Conservation (phyloP, 23 red algal species). For the Cyanidium caldarium region DNA sequence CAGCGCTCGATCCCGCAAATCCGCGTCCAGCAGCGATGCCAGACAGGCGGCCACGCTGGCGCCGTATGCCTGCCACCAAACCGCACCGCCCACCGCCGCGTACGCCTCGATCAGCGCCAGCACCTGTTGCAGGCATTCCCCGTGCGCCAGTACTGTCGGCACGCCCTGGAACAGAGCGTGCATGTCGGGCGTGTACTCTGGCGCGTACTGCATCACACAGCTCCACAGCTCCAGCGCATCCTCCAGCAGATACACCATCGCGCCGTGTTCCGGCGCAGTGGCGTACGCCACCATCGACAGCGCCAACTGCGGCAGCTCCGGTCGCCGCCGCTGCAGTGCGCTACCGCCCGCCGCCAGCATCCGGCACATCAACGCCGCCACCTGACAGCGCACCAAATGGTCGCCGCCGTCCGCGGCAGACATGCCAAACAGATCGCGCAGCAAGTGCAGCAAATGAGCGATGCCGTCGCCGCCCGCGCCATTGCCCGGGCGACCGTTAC, state of each 20-base stretch:
- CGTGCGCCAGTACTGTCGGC: neutral
- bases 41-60: neutral
- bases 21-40: neutral
- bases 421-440: too few species aligned
- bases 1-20: neutral
- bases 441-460: too few species aligned
- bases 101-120: neutral
- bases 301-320: neutral
- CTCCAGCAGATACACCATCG: neutral
- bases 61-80: neutral
- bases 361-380: neutral
- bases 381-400: neutral
- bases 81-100: neutral
- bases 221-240: neutral
- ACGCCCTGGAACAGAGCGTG: neutral
- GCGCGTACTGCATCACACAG: neutral
- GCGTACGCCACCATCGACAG: neutral
- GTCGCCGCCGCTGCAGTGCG: neutral
- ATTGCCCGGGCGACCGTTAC: too few species aligned
- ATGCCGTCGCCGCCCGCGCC: too few species aligned
- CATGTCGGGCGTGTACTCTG: neutral
- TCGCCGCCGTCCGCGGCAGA: neutral
- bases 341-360: neutral
- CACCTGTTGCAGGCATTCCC: neutral
- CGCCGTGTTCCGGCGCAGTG: neutral